These are phyloP conservation scores for Neltuma alba DNA, from an alignment of 306 rosid genomes.

Conservation along the genomic window DNA sequence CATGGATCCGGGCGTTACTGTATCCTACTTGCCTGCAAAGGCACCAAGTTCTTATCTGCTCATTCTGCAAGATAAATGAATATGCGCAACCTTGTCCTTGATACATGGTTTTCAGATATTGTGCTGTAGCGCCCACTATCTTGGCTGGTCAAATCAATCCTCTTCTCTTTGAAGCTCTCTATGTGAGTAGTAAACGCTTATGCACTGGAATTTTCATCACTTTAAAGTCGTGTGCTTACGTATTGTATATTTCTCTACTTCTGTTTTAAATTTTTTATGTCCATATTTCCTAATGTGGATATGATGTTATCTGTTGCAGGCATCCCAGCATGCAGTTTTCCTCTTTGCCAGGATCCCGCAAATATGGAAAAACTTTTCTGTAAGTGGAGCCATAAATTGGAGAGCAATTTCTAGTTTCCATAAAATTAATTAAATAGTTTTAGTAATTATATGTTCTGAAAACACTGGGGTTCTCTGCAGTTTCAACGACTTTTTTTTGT, in stretches of 20 bases:
- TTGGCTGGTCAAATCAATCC: constrained; percentile 89
- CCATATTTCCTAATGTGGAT: constrained; percentile 39
- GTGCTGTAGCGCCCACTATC: constrained; percentile 89
- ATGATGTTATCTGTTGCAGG: constrained; percentile 58
- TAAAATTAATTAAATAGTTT: constrained; percentile 13
- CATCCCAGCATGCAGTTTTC: constrained; percentile 90
- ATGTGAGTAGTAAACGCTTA: constrained; percentile 67
- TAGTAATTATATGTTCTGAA: constrained; percentile 14
- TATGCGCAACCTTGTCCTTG: constrained; percentile 55
- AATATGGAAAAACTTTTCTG: constrained; percentile 91
- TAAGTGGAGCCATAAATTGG: constrained; percentile 54
- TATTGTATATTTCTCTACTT: background rate
- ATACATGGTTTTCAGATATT: constrained; percentile 70
- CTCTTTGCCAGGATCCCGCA: constrained; percentile 95
- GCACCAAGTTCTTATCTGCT: constrained; percentile 28
- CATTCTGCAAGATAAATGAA: constrained; percentile 31
- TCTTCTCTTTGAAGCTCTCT: constrained; percentile 87
- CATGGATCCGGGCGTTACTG: constrained; percentile 85
- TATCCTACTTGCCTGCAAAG: constrained; percentile 62
- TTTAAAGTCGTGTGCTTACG: background rate
- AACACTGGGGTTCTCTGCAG: constrained; percentile 5
- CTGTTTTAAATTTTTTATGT: constrained; percentile 2
- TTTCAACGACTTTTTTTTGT: background rate
- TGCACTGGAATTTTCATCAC: constrained; percentile 19
- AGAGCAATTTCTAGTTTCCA: constrained; percentile 7